These are phyloP conservation scores for Comarum palustre DNA, from an alignment of 306 rosid genomes.

Conservation along the genomic window DNA sequence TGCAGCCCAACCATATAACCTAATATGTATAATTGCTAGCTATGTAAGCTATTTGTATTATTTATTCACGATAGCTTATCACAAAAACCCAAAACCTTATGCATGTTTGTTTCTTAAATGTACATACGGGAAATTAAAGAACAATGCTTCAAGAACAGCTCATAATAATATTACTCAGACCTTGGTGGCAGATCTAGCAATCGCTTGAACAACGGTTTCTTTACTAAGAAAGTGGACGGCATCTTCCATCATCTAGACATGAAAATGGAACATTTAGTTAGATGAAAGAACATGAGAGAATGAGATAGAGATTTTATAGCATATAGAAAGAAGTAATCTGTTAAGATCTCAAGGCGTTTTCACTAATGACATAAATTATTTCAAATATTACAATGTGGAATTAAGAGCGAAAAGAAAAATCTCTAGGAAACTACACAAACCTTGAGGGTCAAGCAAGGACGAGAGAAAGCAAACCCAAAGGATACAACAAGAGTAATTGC, in stretches of 20 bases:
- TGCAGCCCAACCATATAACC: neutral
- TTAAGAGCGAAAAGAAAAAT: neutral
- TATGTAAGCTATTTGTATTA: neutral
- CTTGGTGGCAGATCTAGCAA: constrained; percentile 97
- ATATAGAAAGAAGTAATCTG: neutral
- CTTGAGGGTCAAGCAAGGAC: constrained; percentile 96
- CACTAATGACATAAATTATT: neutral
- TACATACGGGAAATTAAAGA: neutral
- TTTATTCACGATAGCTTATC: neutral
- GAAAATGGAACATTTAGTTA: constrained; percentile 25
- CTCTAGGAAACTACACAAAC: constrained; percentile 34
- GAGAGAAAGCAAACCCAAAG: constrained; percentile 98
- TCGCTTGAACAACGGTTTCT: constrained; percentile 93
- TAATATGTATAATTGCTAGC: neutral
- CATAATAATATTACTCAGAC: constrained; percentile 35
- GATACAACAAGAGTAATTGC: constrained; percentile 94
- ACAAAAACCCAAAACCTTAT: neutral
- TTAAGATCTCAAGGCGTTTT: neutral
- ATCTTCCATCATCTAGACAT: constrained; percentile 88
- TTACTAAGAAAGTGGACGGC: constrained; percentile 93
- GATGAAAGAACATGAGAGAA: neutral
- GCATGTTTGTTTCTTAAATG: neutral
- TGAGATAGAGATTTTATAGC: neutral
- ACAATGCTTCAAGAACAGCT: neutral
- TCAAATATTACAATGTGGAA: neutral